Evolutionary conservation across 1,139 yeast genomes (phyloP).

Genomic region (Magnusiomyces sp.): DNA sequence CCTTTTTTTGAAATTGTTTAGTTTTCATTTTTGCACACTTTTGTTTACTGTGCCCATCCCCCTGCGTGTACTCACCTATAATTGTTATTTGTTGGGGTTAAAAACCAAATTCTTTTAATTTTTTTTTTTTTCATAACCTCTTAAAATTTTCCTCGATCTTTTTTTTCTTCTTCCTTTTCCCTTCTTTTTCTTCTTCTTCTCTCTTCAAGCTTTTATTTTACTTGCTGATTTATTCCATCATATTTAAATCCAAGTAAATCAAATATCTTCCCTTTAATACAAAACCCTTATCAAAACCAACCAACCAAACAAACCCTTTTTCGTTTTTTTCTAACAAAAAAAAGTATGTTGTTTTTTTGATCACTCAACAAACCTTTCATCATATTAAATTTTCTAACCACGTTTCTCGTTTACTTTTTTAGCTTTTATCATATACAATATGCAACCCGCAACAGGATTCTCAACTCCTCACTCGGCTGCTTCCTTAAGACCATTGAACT

Average conservation of each 20-base stretch:
- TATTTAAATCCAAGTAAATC: neutral
- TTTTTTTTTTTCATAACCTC: too few relatives aligned
- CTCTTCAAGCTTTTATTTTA: neutral
- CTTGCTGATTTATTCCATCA: neutral
- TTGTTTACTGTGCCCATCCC: too few relatives aligned
- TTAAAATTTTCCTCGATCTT: neutral
- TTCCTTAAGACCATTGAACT: conserved; percentile 66
- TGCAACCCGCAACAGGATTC: conserved; percentile 32
- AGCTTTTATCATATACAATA: neutral
- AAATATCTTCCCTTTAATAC: neutral
- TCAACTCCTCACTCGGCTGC: conserved; percentile 40
- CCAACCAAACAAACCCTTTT: neutral
- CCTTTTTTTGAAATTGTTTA: too few relatives aligned
- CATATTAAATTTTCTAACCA: neutral
- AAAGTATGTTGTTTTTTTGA: neutral
- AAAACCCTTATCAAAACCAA: neutral
- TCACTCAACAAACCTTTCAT: neutral
- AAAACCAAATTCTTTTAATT: too few relatives aligned
- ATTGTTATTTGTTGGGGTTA: too few relatives aligned
- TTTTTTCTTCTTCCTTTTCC: neutral
- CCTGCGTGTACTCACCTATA: too few relatives aligned
- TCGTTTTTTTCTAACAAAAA: neutral
- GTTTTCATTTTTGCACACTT: too few relatives aligned
- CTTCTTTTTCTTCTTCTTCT: neutral
- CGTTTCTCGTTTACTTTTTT: neutral